Evolutionary conservation across 1,139 yeast genomes (phyloP).

Genomic region (Taphrina sp.): DNA sequence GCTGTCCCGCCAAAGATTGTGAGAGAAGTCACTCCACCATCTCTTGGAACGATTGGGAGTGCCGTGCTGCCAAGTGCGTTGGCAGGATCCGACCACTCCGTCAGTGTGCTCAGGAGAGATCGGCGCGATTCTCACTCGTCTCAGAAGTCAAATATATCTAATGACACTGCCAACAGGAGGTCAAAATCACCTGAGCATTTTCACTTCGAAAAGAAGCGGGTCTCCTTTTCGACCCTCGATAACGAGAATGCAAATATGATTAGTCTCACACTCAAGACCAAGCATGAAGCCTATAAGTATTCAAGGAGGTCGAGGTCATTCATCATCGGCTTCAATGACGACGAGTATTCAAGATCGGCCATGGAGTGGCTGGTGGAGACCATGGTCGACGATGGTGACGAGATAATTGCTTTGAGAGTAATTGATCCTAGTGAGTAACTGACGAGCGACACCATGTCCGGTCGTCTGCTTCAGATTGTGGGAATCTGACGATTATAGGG

Average conservation of each 20-base stretch:
- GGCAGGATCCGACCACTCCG: constrained; percentile 8
- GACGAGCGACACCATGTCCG: background rate
- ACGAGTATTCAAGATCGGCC: constrained; percentile 58
- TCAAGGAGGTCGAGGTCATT: constrained; percentile 61
- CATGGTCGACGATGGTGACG: constrained; percentile 47
- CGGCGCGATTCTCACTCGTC: constrained; percentile 26
- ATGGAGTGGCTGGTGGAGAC: constrained; percentile 67
- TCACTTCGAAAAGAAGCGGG: constrained; percentile 41
- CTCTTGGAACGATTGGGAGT: background rate
- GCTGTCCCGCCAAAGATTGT: constrained; percentile 27
- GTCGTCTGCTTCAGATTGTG: background rate
- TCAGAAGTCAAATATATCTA: constrained; percentile 8
- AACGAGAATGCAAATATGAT: constrained; percentile 47
- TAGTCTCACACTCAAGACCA: constrained; percentile 55
- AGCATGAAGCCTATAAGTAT: constrained; percentile 57
- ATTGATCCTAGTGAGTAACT: constrained; percentile 48
- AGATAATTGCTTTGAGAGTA: constrained; percentile 38
- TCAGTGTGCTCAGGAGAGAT: constrained; percentile 1
- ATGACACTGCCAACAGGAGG: constrained; percentile 7
- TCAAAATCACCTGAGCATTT: constrained; percentile 27
- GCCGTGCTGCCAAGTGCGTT: constrained; percentile 16
- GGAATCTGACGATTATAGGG: too few species aligned
- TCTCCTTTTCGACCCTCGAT: constrained; percentile 58
- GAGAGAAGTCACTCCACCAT: constrained; percentile 18
- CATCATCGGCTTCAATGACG: constrained; percentile 61